Evolutionary conservation across 768 basidiomycete genomes (phyloP), one percentile per base, ranked within the genome.

Genomic region (Tubosaeta brunneosetosa): DNA sequence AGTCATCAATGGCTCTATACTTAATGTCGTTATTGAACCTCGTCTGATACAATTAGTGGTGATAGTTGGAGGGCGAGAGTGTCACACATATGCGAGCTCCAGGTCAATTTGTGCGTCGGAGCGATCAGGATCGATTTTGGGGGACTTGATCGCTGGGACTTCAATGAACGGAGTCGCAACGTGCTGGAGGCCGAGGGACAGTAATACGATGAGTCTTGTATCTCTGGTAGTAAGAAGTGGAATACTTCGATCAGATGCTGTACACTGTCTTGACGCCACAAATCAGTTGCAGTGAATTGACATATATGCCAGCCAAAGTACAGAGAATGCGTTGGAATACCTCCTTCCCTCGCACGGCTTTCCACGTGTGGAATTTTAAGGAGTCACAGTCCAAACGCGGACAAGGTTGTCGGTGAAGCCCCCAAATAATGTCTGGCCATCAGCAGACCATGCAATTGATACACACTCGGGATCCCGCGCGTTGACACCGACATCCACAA

Each of bases 391-490:
- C 91, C 90, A 94, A 70, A 93, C 90, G 61, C 92, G 88, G 70
- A 97, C 85, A 60, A 83, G 80, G 77, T 95, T 88, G 75, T 97
- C 94, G 49, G 91, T 91, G 83, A 93, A 95, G 55, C 95, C 95
- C 73, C 89, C 93, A 71, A 94, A 98, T 55, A 99, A 81, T 48
- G 91, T 94, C 77, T 97, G 93, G 52, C 97, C 97, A 71, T 97
- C 94, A 44, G 95, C 86, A 50, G 94, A 97, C 97, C 97, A 99
- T 56, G 97, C 91, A 62, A 98, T 90, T 47, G 94, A 97, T 42
- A 94, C 88, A 71, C 91, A 94, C 74, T 97, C 92, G 34, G 92
- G 90, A 61, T 91, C 83, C 69, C 85, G 79, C 17, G 85, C 78
- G 52, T 84, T 82, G 60, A 80, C 79, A 49, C 80, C 74, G 53